These are phyloP conservation scores for Yamadazyma blattariae DNA, from an alignment of 1,139 yeast species.

Conservation along the genomic window DNA sequence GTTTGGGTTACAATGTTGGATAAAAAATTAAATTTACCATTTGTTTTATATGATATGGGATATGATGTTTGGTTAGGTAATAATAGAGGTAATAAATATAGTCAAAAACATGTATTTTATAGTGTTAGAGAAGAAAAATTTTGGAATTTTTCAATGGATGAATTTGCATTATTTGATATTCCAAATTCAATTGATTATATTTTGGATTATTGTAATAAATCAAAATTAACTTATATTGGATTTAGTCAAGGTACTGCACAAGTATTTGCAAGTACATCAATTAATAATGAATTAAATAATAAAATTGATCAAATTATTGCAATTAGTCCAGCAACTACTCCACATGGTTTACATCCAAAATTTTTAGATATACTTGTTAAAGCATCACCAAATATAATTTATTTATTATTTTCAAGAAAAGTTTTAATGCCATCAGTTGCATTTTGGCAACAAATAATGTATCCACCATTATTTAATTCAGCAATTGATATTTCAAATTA, in stretches of 20 bases:
- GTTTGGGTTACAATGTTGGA: conserved; percentile 79
- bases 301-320: conserved; percentile 75
- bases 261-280: conserved; percentile 75
- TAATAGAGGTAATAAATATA: conserved; percentile 86
- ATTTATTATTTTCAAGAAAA: conserved; percentile 68
- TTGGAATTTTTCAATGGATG: conserved; percentile 49
- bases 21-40: conserved; percentile 66
- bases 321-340: conserved; percentile 92
- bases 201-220: conserved; percentile 20
- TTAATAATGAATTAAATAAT: conserved; percentile 65
- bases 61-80: conserved; percentile 94
- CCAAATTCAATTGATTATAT: conserved; percentile 45
- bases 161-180: conserved; percentile 46
- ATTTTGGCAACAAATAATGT: conserved; percentile 80
- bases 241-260: conserved; percentile 94
- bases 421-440: conserved; percentile 73
- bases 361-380: conserved; percentile 75
- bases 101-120: conserved; percentile 43
- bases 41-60: conserved; percentile 71
- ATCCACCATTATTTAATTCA: conserved; percentile 76
- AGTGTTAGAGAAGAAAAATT: conserved; percentile 37
- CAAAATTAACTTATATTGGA: conserved; percentile 67
- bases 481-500: conserved; percentile 69
- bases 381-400: conserved; percentile 75
- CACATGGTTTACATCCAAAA: conserved; percentile 75